Evolutionary conservation across 345 rosid species (phyloP).

Genomic region (Boechera retrofracta): DNA sequence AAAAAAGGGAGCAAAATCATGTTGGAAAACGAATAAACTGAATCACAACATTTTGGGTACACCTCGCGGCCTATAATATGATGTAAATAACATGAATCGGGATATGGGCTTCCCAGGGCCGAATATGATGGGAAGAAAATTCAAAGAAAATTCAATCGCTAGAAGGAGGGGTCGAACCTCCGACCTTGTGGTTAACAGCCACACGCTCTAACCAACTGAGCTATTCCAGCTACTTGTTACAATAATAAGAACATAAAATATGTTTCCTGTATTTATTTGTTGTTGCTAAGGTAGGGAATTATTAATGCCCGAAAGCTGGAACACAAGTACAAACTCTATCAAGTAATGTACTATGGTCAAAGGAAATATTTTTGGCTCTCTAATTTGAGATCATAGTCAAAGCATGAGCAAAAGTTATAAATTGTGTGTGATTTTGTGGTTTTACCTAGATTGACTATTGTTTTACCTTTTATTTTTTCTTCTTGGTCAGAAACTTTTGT

Average conservation of each 20-base stretch:
- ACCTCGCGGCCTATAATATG: too few relatives aligned
- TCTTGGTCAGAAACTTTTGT: too few relatives aligned
- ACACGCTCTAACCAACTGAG: constrained; percentile 89
- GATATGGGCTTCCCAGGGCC: not conserved
- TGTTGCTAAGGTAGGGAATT: too few relatives aligned
- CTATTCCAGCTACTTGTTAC: constrained; percentile 55
- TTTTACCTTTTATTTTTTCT: too few relatives aligned
- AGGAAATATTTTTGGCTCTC: not conserved
- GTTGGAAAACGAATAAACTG: too few relatives aligned
- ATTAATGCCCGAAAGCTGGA: not conserved
- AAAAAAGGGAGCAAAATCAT: too few relatives aligned
- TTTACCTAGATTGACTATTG: too few relatives aligned
- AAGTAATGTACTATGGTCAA: not conserved
- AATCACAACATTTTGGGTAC: too few relatives aligned
- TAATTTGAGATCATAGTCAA: not conserved
- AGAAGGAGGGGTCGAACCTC: constrained; percentile 78
- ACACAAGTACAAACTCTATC: not conserved
- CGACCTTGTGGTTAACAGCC: constrained; percentile 88
- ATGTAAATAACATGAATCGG: not conserved
- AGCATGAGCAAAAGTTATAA: not conserved
- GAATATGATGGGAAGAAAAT: not conserved
- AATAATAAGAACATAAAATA: too few relatives aligned
- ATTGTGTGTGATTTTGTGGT: too few relatives aligned
- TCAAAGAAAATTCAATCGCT: constrained; percentile 22
- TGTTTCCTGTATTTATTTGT: too few relatives aligned